phyloP scores from a whole-genome alignment of 306 rosid species.

The Cucurbita ficifolia region DNA sequence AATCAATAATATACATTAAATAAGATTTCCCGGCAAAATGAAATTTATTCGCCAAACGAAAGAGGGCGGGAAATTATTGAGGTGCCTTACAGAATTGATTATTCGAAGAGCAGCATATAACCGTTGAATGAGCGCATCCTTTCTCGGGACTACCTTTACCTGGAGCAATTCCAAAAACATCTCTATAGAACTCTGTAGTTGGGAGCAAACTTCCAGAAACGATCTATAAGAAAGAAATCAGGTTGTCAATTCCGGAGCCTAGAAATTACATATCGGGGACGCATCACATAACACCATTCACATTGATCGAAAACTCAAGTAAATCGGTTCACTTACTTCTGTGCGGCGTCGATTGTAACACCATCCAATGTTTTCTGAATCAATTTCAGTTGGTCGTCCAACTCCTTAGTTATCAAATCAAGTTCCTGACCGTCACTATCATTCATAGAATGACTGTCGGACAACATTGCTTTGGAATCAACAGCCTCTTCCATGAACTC shows the following conservation, averaged over 20 bases:
- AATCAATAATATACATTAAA: not conserved
- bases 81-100: conserved; percentile 49
- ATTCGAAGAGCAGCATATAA: conserved; percentile 32
- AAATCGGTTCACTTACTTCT: conserved; percentile 51
- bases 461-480: not conserved
- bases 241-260: not conserved
- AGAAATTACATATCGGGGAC: not conserved
- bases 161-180: conserved; percentile 28
- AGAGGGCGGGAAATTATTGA: not conserved
- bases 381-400: conserved; percentile 18
- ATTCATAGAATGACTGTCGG: not conserved
- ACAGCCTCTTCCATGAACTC: conserved; percentile 13
- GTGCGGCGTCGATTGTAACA: conserved; percentile 38
- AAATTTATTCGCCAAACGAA: not conserved
- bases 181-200: conserved; percentile 26
- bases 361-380: conserved; percentile 33
- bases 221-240: conserved; percentile 46
- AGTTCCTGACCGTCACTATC: conserved; percentile 11
- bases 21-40: not conserved
- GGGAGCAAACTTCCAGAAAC: conserved; percentile 43
- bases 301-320: conserved; percentile 9
- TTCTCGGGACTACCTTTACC: conserved; percentile 19
- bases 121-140: conserved; percentile 31
- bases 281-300: not conserved
- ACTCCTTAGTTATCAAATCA: conserved; percentile 12